Conservation (phyloP, 176 grass and related monocot genomes). For the Bromus sterilis region DNA sequence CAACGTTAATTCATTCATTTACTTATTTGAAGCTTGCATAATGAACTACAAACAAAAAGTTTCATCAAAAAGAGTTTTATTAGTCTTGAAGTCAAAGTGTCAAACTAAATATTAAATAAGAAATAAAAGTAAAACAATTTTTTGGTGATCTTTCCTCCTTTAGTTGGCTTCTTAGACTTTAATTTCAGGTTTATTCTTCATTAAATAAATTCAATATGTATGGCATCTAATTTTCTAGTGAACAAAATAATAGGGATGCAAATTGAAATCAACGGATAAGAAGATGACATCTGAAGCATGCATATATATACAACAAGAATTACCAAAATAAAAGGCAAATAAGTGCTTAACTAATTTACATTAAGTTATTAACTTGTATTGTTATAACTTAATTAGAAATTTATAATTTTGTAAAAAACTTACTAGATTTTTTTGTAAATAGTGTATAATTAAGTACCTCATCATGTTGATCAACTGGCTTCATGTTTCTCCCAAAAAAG, state of each 20-base stretch:
- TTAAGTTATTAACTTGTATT: slow-evolving; percentile 15
- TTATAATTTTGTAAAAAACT: neutral
- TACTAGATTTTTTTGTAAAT: neutral
- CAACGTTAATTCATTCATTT: neutral
- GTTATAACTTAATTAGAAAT: neutral
- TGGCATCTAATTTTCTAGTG: neutral
- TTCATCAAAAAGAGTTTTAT: neutral
- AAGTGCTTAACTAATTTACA: neutral
- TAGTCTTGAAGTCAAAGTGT: slow-evolving; percentile 8
- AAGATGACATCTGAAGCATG: neutral
- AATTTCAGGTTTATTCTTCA: slow-evolving; percentile 21
- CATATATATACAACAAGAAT: slow-evolving; percentile 10
- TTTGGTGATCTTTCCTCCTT: slow-evolving; percentile 15
- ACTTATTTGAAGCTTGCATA: neutral
- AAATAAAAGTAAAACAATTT: neutral
- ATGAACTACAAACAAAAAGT: neutral
- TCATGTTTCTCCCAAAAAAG: slow-evolving; percentile 65
- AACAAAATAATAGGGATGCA: slow-evolving; percentile 8
- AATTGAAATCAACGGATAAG: neutral
- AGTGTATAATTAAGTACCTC: slow-evolving; percentile 17
- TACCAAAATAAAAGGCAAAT: slow-evolving; percentile 14
- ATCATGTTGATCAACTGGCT: slow-evolving; percentile 28
- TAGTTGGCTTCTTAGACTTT: slow-evolving; percentile 11
- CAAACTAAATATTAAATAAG: slow-evolving; percentile 13
- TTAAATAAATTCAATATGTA: slow-evolving; percentile 7